Conservation (phyloP, 2,329 filamentous ascomycete genomes). For the Talaromyces piceae region DNA sequence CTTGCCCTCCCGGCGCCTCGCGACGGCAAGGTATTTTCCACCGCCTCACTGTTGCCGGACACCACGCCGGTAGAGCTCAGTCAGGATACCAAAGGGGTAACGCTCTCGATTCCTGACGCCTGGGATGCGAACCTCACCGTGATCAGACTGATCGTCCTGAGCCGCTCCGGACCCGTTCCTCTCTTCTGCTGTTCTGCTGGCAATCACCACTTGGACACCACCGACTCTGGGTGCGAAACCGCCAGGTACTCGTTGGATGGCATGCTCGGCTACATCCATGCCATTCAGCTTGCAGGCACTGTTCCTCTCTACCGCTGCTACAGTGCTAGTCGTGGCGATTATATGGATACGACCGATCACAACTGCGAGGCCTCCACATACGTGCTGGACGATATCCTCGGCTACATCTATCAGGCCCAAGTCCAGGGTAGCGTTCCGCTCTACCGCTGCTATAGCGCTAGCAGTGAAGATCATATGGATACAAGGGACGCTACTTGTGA, state of each 20-base stretch:
- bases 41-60: not conserved
- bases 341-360: conserved; percentile 2
- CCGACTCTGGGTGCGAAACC: not conserved
- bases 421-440: not conserved
- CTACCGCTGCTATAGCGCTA: conserved; percentile 2
- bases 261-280: not conserved
- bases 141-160: conserved; percentile 1
- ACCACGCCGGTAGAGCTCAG: not conserved
- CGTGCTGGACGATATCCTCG: not conserved
- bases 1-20: conserved; percentile 1
- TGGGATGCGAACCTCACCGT: conserved; percentile 4
- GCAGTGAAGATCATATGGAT: not conserved
- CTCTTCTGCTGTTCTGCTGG: not conserved
- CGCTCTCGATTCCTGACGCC: not conserved
- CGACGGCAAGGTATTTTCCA: conserved; percentile 2
- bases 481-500: conserved; percentile 3
- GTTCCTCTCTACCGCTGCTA: conserved; percentile 7
- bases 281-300: not conserved
- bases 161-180: conserved; percentile 1
- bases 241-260: not conserved
- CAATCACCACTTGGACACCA: conserved; percentile 1
- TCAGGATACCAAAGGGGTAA: conserved; percentile 2
- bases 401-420: conserved; percentile 1
- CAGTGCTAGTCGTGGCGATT: not conserved
- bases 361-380: not conserved